phyloP scores from a whole-genome alignment of 805 yeast species.

The Candida boleticola region DNA sequence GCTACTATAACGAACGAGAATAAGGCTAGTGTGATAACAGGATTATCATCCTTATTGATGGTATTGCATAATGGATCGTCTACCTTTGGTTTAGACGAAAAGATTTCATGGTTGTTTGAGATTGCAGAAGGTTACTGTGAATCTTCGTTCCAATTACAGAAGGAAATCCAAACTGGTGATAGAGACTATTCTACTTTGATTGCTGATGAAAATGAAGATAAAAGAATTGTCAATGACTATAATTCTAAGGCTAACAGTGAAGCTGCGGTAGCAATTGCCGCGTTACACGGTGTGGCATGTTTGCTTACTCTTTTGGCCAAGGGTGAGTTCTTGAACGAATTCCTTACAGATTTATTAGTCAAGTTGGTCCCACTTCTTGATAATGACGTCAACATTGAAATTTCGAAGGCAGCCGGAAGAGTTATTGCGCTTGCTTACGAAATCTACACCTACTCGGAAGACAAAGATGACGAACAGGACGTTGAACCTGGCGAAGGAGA shows the following conservation, averaged over 20 bases:
- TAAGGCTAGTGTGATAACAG: conserved; percentile 37
- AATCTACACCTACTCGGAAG: conserved; percentile 41
- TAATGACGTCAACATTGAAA: conserved; percentile 39
- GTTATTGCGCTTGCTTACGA: conserved; percentile 58
- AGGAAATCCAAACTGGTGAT: conserved; percentile 38
- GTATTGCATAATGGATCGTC: conserved; percentile 49
- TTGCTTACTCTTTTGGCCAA: conserved; percentile 43
- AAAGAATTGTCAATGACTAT: conserved; percentile 33
- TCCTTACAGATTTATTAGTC: conserved; percentile 36
- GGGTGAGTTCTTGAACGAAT: conserved; percentile 42
- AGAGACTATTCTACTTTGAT: conserved; percentile 41
- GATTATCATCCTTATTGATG: conserved; percentile 37
- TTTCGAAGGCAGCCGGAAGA: conserved; percentile 55
- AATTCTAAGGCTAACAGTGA: conserved; percentile 29
- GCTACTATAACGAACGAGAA: conserved; percentile 34
- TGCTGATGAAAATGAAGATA: conserved; percentile 33
- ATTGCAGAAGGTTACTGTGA: conserved; percentile 38
- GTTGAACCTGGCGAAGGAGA: conserved; percentile 28
- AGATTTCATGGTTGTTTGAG: conserved; percentile 42
- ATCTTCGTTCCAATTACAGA: conserved; percentile 27
- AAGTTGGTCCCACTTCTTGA: conserved; percentile 43
- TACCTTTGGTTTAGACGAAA: conserved; percentile 49
- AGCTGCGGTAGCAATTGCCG: conserved; percentile 38
- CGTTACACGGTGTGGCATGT: conserved; percentile 46
- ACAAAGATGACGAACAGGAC: conserved; percentile 25